These are phyloP conservation scores for Vigna reflexopilosa DNA, from an alignment of 306 rosid species.

Conservation along the genomic window DNA sequence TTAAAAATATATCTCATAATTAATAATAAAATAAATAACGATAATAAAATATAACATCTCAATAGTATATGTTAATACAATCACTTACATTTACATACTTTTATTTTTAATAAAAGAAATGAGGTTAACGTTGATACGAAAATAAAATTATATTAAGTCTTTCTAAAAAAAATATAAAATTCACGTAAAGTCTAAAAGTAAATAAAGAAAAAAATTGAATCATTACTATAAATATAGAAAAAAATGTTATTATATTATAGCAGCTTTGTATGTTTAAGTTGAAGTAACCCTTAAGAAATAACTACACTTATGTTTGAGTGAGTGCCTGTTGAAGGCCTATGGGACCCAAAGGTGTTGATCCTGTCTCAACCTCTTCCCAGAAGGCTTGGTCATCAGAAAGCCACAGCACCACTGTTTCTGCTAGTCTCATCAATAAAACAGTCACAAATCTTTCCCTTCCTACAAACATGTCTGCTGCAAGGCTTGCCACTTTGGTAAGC, in stretches of 20 bases:
- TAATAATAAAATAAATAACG: no score
- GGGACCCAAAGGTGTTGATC: constrained; percentile 75
- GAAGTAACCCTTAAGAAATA: background rate
- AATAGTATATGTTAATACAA: no score
- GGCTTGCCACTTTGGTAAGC: constrained; percentile 66
- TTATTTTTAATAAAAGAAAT: no score
- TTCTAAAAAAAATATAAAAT: no score
- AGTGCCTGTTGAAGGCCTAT: constrained; percentile 92
- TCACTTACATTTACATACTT: no score
- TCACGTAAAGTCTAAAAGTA: no score
- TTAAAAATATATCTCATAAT: no score
- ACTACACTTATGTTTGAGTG: constrained; percentile 12
- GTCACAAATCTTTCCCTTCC: constrained; percentile 92
- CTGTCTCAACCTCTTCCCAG: constrained; percentile 85
- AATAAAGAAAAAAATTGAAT: no score
- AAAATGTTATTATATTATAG: background rate
- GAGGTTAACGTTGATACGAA: no score
- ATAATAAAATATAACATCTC: no score
- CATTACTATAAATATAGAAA: no score
- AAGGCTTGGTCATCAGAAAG: constrained; percentile 86
- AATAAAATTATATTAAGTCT: no score
- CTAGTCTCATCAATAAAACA: constrained; percentile 81
- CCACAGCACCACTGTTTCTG: constrained; percentile 86
- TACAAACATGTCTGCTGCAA: constrained; percentile 77
- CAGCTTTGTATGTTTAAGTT: background rate